A percentile compares a stretch with the other conserved stretches of the same genome.
Conservation (phyloP, 257 asterid genomes). For the Apocynum venetum region DNA sequence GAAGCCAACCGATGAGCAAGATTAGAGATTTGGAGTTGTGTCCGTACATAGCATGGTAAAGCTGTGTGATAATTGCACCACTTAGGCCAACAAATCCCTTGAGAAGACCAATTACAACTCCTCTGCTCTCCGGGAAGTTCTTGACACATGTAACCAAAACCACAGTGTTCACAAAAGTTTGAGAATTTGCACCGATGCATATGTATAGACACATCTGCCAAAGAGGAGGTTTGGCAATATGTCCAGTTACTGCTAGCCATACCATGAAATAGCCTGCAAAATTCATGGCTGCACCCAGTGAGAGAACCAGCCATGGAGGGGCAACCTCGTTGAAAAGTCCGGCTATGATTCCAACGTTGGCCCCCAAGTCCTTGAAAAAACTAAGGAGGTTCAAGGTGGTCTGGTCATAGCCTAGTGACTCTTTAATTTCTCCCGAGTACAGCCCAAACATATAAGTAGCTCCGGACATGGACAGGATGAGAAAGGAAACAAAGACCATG, state of each 20-base stretch:
- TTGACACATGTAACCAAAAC: slow-evolving; percentile 52
- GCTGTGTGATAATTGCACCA: slow-evolving; percentile 61
- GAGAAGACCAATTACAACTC: slow-evolving; percentile 38
- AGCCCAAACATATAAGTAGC: slow-evolving; percentile 53
- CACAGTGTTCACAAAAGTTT: slow-evolving; percentile 53
- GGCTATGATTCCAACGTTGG: slow-evolving; percentile 45
- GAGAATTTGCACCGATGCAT: slow-evolving; percentile 58
- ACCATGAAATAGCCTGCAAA: slow-evolving; percentile 57
- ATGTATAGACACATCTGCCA: slow-evolving; percentile 58
- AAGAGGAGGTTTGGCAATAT: slow-evolving; percentile 27
- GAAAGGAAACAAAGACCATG: slow-evolving; percentile 52
- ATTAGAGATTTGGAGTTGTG: slow-evolving; percentile 37
- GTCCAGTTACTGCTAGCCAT: slow-evolving; percentile 48
- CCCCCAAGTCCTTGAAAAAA: slow-evolving; percentile 57
- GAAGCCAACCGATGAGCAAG: slow-evolving; percentile 54
- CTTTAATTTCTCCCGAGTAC: slow-evolving; percentile 49
- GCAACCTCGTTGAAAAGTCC: slow-evolving; percentile 49
- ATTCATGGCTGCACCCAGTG: slow-evolving; percentile 45
- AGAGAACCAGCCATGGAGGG: slow-evolving; percentile 58
- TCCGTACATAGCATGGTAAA: slow-evolving; percentile 43
- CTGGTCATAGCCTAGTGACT: slow-evolving; percentile 56
- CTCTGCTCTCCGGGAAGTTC: slow-evolving; percentile 61
- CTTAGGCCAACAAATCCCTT: slow-evolving; percentile 59
- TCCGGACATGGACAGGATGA: slow-evolving; percentile 52
- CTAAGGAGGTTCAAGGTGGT: slow-evolving; percentile 48